A percentile compares a stretch with the other conserved stretches of the same genome.
phyloP scores from a whole-genome alignment of 192 early-diverging fungal species.

The Linnemannia hyalina region DNA sequence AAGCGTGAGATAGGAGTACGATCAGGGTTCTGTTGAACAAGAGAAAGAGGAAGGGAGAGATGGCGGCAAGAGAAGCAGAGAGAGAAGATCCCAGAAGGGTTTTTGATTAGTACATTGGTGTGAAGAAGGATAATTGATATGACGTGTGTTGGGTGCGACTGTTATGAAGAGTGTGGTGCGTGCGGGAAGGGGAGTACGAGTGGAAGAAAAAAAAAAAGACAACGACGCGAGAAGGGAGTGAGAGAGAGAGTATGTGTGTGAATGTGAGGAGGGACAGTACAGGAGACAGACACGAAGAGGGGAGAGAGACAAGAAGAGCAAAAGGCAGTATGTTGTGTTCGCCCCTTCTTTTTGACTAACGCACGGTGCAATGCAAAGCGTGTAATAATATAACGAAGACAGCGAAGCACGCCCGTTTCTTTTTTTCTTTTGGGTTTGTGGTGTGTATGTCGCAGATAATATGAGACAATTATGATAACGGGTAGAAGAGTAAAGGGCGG shows the following conservation, averaged over 20 bases:
- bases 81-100: not conserved
- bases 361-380: constrained; percentile 27
- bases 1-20: not conserved
- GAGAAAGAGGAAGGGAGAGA: not conserved
- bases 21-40: not conserved
- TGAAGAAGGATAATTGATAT: not conserved
- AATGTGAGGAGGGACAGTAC: not conserved
- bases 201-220: not conserved
- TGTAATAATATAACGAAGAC: not conserved
- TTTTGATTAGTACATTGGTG: constrained; percentile 2
- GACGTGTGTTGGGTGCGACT: not conserved
- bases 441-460: not conserved
- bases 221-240: not conserved
- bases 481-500: not conserved
- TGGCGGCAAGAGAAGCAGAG: not conserved
- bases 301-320: constrained; percentile 17
- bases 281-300: constrained; percentile 16
- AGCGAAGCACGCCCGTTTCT: not conserved
- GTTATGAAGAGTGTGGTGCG: not conserved
- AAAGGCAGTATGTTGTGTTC: not conserved
- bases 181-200: not conserved
- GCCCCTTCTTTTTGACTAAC: not conserved
- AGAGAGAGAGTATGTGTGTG: not conserved
- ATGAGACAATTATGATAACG: not conserved
- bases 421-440: not conserved